phyloP scores from a whole-genome alignment of 2,329 filamentous ascomycete species.

The Raffaelea albimanens region DNA sequence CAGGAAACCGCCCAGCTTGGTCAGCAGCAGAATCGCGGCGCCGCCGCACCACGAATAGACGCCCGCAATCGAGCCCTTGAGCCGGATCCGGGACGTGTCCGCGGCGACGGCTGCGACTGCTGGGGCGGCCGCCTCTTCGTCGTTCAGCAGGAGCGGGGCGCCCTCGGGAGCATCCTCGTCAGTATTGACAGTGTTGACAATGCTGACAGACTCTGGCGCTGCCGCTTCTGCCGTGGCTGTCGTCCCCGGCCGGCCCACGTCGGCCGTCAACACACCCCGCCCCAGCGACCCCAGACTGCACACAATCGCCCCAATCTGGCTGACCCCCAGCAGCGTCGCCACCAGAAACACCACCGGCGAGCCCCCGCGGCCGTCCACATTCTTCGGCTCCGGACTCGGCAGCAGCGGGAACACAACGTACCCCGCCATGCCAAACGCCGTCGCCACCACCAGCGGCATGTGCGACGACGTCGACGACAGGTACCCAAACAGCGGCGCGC shows the following conservation, averaged over 20 bases:
- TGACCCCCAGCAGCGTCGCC: slow-evolving; percentile 74
- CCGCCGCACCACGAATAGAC: slow-evolving; percentile 90
- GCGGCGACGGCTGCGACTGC: slow-evolving; percentile 10
- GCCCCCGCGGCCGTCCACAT: slow-evolving; percentile 56
- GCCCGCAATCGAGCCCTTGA: slow-evolving; percentile 92
- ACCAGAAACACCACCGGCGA: slow-evolving; percentile 62
- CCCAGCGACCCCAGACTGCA: slow-evolving; percentile 87
- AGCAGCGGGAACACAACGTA: slow-evolving; percentile 72
- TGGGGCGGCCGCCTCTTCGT: background rate
- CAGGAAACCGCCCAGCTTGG: slow-evolving; percentile 78
- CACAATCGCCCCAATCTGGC: slow-evolving; percentile 93
- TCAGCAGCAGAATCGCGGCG: slow-evolving; percentile 79
- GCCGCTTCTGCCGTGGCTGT: background rate
- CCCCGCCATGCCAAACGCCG: slow-evolving; percentile 65
- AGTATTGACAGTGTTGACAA: no score
- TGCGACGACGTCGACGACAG: slow-evolving; percentile 47
- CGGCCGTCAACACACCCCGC: slow-evolving; percentile 59
- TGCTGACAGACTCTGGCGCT: no score
- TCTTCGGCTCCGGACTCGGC: slow-evolving; percentile 62
- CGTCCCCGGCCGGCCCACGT: slow-evolving; percentile 19
- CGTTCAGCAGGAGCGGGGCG: slow-evolving; percentile 26
- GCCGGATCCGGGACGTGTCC: slow-evolving; percentile 41
- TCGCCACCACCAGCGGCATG: slow-evolving; percentile 62
- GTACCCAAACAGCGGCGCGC: slow-evolving; percentile 80
- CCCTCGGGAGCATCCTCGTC: slow-evolving; percentile 21